Evolutionary conservation across 2,329 filamentous ascomycete species (phyloP).

Genomic region (Beauveria caledonica): DNA sequence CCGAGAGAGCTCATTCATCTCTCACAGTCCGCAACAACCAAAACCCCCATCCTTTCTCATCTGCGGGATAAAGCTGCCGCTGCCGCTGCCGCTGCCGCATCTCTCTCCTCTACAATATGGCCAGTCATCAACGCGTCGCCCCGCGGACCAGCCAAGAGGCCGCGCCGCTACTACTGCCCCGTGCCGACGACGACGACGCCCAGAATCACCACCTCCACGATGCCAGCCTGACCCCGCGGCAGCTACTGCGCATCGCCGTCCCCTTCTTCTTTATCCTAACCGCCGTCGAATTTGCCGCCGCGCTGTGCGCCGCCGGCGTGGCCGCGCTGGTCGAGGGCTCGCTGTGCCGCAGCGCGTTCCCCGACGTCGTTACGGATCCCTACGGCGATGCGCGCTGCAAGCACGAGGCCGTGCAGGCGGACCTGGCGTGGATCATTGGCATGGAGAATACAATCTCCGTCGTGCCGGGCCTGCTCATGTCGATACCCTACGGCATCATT

Average conservation of each 20-base stretch:
- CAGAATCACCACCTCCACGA: neutral
- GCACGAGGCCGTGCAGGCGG: constrained; percentile 1
- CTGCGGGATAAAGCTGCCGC: too few species aligned
- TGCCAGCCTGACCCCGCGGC: too few species aligned
- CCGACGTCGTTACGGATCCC: neutral
- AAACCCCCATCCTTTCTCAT: too few species aligned
- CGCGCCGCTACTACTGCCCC: neutral
- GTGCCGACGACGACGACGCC: neutral
- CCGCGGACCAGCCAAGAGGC: neutral
- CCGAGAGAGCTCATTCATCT: neutral
- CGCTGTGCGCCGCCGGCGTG: neutral
- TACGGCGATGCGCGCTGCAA: constrained; percentile 11
- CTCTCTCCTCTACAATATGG: neutral
- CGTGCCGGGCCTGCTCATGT: constrained; percentile 3
- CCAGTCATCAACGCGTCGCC: neutral
- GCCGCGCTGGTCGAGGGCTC: constrained; percentile 8
- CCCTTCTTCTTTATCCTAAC: neutral
- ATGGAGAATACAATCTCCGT: constrained; percentile 5
- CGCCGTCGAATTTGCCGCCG: neutral
- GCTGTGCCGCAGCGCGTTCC: neutral
- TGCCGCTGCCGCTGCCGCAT: too few species aligned
- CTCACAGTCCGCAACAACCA: too few species aligned
- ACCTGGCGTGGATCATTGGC: constrained; percentile 8
- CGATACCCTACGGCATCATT: constrained; percentile 7
- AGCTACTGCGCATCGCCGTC: neutral